Evolutionary conservation across 768 basidiomycete species (phyloP), one percentile per base, ranked within the genome.

Genomic region (Xerocomellus intermedius): DNA sequence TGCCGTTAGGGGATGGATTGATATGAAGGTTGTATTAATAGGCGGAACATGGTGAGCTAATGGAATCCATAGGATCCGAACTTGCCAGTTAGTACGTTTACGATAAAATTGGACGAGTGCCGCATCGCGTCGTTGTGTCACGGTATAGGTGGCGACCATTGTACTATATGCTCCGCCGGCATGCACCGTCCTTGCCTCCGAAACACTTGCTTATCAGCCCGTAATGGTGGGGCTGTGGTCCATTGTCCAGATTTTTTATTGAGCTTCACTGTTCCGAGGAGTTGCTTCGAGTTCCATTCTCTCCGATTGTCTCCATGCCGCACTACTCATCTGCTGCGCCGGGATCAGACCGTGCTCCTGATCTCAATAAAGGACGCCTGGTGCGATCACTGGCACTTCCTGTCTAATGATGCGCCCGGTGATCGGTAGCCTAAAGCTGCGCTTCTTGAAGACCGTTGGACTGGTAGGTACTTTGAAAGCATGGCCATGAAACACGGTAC

Each of bases 211-310:
- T n/a, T n/a, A n/a, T n/a, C n/a, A n/a, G n/a, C 5, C 8, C 8
- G 26, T 24, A 5, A 24, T 24, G 5, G 3, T 24, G 24, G 24
- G 24, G 24, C 24, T 24, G 24, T 26, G 26, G 26, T 26, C 26
- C 5, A 26, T 26, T 26, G 26, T 26, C 26, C 26, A 28, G 28
- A 26, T 26, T 28, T 26, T 28, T 28, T 28, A 28, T 28, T 8
- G 28, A 28, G 28, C 28, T 28, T 28, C 28, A 28, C 28, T n/a
- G n/a, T 28, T 28, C 28, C 8, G 28, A 28, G 28, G 28, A 6
- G 17, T 37, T 9, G 5, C 54, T 44, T 55, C 42, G 30, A 26
- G 38, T 54, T 54, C 42, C 48, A 54, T 54, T 54, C 7, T 14
- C 19, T 38, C 14, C 19, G 36, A 37, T 37, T n/a, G 1, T 37